Evolutionary conservation across 129 eudicot species (phyloP).

Genomic region (Saussurea involucrata): DNA sequence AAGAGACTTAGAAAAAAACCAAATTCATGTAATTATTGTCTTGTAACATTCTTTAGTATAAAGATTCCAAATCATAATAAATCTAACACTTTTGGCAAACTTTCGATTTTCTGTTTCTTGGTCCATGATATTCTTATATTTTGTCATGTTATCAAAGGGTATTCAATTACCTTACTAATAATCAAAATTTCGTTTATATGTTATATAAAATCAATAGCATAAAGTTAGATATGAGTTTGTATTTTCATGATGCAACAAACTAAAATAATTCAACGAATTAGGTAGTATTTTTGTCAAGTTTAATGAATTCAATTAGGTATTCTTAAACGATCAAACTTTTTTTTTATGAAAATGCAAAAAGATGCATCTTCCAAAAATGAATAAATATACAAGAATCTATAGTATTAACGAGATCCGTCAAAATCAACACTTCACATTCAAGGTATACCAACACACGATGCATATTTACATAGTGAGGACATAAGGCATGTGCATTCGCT

Average conservation of each 20-base stretch:
- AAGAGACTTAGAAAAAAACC: neutral
- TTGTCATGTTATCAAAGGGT: neutral
- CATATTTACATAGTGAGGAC: neutral
- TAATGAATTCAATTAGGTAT: neutral
- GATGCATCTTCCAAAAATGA: neutral
- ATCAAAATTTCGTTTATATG: neutral
- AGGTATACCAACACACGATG: neutral
- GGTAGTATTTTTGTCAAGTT: neutral
- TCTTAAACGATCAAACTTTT: neutral
- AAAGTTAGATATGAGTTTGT: neutral
- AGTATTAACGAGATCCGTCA: neutral
- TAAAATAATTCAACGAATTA: neutral
- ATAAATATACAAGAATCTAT: neutral
- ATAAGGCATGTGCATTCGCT: neutral
- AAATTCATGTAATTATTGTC: neutral
- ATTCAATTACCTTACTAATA: neutral
- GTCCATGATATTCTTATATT: neutral
- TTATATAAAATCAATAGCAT: neutral
- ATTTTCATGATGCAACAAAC: neutral
- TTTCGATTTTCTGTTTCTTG: neutral
- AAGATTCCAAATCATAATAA: neutral
- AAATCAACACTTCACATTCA: neutral
- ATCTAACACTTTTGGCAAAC: neutral
- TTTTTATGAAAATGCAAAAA: neutral
- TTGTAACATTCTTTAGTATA: neutral